Percentiles rank a stretch among this genome's conserved stretches.
Conservation (phyloP, 371 early-diverging fungal species). For the Haplosporangium sp. region DNA sequence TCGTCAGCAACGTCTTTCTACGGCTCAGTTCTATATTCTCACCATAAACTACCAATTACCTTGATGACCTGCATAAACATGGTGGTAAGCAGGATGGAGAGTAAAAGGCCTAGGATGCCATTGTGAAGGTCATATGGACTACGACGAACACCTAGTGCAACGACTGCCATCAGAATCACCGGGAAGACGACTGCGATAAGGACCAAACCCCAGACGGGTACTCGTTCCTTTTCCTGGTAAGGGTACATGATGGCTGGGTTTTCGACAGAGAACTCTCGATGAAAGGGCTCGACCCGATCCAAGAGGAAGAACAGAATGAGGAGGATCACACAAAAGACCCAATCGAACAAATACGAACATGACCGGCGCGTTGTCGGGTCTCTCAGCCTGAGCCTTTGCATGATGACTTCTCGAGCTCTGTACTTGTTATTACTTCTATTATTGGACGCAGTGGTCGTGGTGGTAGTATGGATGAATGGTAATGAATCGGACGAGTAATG, state of each 20-base stretch:
- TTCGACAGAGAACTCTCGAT: slow-evolving; percentile 72
- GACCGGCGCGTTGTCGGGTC: slow-evolving; percentile 51
- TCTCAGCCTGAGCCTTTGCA: slow-evolving; percentile 7
- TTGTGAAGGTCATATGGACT: slow-evolving; percentile 72
- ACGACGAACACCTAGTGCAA: slow-evolving; percentile 57
- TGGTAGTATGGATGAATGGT: too few species aligned
- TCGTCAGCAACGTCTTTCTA: not conserved
- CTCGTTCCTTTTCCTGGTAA: slow-evolving; percentile 62
- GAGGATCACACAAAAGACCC: slow-evolving; percentile 69
- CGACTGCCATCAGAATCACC: slow-evolving; percentile 56
- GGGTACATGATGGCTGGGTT: slow-evolving; percentile 73
- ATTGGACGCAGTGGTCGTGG: too few species aligned
- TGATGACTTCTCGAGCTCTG: not conserved
- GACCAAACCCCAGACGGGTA: slow-evolving; percentile 65
- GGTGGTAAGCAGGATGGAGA: slow-evolving; percentile 70
- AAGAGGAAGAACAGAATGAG: slow-evolving; percentile 66
- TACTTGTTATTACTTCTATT: too few species aligned
- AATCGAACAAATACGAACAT: slow-evolving; percentile 75
- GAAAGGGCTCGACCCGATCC: slow-evolving; percentile 68
- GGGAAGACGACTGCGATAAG: slow-evolving; percentile 65
- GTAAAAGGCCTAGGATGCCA: slow-evolving; percentile 67
- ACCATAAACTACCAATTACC: too few species aligned
- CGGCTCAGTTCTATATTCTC: not conserved
- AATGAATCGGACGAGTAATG: too few species aligned
- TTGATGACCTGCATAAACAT: slow-evolving; percentile 79